Conservation (phyloP, 225 moss, liverwort and hornwort genomes). For the Thuidium tamariscinum region DNA sequence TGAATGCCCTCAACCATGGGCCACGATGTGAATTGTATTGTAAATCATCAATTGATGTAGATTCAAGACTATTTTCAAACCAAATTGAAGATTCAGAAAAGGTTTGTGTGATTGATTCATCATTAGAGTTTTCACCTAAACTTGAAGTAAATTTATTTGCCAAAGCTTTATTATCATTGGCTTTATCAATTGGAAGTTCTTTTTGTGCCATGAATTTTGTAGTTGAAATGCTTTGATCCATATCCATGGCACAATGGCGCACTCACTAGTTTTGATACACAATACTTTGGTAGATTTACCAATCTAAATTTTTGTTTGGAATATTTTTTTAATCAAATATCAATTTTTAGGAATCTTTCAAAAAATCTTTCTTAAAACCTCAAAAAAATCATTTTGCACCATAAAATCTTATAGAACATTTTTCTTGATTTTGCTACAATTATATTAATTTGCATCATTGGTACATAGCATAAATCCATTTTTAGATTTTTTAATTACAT, state of each 20-base stretch:
- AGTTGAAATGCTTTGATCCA: not conserved
- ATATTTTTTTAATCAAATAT: not conserved
- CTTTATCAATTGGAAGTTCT: not conserved
- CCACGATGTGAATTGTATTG: conserved; percentile 2
- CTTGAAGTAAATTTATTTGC: not conserved
- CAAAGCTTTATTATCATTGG: not conserved
- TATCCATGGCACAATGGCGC: not conserved
- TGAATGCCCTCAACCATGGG: conserved; percentile 22
- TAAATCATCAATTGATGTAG: not conserved
- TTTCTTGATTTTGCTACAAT: not conserved
- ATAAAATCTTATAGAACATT: not conserved
- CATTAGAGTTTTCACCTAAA: not conserved
- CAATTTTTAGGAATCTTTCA: not conserved
- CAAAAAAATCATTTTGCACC: not conserved
- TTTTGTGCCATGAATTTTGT: not conserved
- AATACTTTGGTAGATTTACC: not conserved
- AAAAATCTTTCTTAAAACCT: not conserved
- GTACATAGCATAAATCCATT: not conserved
- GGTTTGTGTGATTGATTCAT: not conserved
- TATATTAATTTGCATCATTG: not conserved
- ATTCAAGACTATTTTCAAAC: not conserved
- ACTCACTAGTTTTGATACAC: not conserved
- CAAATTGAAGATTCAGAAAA: not conserved
- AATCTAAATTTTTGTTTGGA: not conserved
- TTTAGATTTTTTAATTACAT: not conserved